phyloP scores from a whole-genome alignment of 75 land plant genomes.

The Picea sitchensis region DNA sequence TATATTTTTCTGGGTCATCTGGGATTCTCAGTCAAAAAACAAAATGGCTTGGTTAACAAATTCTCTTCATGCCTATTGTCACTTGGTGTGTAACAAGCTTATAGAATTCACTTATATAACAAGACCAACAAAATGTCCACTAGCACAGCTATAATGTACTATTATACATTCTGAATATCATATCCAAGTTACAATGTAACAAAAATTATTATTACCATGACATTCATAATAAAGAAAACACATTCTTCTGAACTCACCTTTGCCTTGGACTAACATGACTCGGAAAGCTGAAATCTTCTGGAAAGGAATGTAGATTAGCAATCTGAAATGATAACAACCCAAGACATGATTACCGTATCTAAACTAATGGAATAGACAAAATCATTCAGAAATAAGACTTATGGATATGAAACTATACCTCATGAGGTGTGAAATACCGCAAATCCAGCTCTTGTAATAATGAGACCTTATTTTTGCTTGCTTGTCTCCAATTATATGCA shows the following conservation, averaged over 20 bases:
- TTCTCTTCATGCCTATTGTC: too few species aligned
- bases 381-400: not conserved
- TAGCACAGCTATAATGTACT: not conserved
- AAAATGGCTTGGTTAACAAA: too few species aligned
- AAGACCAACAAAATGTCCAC: not conserved
- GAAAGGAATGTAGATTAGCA: slow-evolving; percentile 94
- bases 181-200: not conserved
- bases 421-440: slow-evolving; percentile 92
- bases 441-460: slow-evolving; percentile 50
- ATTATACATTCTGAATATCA: not conserved
- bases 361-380: not conserved
- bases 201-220: not conserved
- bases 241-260: slow-evolving; percentile 36
- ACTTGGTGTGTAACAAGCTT: too few species aligned
- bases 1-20: too few species aligned
- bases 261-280: slow-evolving; percentile 63
- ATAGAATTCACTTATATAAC: too few species aligned
- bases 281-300: slow-evolving; percentile 72
- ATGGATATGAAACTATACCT: slow-evolving; percentile 41
- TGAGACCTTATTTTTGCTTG: slow-evolving; percentile 18
- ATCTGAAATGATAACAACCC: slow-evolving; percentile 45
- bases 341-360: not conserved
- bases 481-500: not conserved
- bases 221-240: not conserved
- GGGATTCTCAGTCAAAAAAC: too few species aligned